Base-by-base conservation (phyloP, 192 early-diverging fungal genomes). In the Cladochytrium replicatum region DNA sequence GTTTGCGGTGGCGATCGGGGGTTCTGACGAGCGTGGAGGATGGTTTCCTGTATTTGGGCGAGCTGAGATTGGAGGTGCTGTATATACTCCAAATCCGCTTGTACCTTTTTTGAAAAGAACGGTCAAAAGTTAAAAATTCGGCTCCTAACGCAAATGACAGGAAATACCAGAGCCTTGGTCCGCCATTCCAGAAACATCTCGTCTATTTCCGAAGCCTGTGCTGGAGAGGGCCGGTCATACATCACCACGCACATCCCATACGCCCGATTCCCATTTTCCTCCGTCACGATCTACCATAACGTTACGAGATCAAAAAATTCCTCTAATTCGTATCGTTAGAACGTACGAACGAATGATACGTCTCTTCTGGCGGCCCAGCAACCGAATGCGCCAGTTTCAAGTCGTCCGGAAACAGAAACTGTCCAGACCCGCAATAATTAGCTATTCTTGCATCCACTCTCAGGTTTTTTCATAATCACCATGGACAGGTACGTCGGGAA, bases 351-450 rank as follows among this genome's bases (percentile, higher is more conserved):
- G 74, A 74, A 42, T 76, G 74, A 47, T 47, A 71, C 24, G 50
- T 73, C 31, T 56, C 52, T 27, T 57, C 53, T 6, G 65, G 70
- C 13, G 60, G 47, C 3, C 59, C 58, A 32, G 43, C 61, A 6
- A 60, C 58, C 9, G 50, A 40, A 37, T 61, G 37, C 6, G 31
- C 17, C n/a, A 76, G 52, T 13, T 37, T 26, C 11, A 76, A 25
- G 32, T 74, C 61, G 44, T 74, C 66, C 19, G 74, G 74, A 59
- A 73, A 76, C 46, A 66, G 70, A 47, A 76, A 73, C 74, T 76
- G 46, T 25, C 15, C 8, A 21, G 11, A 44, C n/a, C n/a, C n/a
- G n/a, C n/a, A n/a, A n/a, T n/a, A n/a, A n/a, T n/a, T n/a, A n/a
- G n/a, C n/a, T n/a, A n/a, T n/a, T n/a, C n/a, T n/a, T n/a, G n/a